phyloP scores from a whole-genome alignment of 2,329 filamentous ascomycete genomes.

The Pyrenochaeta sp. region DNA sequence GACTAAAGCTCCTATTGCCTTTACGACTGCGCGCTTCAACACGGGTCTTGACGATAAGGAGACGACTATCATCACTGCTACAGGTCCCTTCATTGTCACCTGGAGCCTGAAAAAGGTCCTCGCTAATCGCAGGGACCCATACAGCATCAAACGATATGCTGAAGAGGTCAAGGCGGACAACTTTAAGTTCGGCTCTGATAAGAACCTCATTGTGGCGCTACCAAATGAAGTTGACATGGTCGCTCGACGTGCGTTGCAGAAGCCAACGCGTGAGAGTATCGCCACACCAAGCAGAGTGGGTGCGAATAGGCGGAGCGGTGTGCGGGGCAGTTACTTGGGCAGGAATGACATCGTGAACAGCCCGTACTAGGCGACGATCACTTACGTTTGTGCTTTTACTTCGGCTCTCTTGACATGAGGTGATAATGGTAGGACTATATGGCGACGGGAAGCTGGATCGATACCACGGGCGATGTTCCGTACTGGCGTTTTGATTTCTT shows the following conservation, averaged over 20 bases:
- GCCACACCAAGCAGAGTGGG: conserved; percentile 65
- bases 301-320: conserved; percentile 42
- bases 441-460: background rate
- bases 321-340: conserved; percentile 74
- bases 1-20: conserved; percentile 83
- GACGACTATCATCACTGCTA: conserved; percentile 95
- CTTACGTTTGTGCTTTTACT: background rate
- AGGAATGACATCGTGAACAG: conserved; percentile 85
- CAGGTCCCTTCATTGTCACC: conserved; percentile 94
- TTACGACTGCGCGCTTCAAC: conserved; percentile 95
- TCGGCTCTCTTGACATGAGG: background rate
- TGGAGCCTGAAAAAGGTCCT: conserved; percentile 95
- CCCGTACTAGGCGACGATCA: conserved; percentile 58
- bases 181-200: conserved; percentile 96
- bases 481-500: background rate
- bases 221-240: conserved; percentile 99
- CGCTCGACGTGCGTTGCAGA: conserved; percentile 81
- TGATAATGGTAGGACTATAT: background rate
- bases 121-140: conserved; percentile 81
- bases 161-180: conserved; percentile 98
- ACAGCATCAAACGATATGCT: conserved; percentile 94
- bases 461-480: background rate
- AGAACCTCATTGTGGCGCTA: conserved; percentile 96
- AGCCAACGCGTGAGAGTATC: conserved; percentile 93
- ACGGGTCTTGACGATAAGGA: conserved; percentile 81